Conservation (phyloP, 2,329 filamentous ascomycete genomes). For the Xylariaceae sp. region DNA sequence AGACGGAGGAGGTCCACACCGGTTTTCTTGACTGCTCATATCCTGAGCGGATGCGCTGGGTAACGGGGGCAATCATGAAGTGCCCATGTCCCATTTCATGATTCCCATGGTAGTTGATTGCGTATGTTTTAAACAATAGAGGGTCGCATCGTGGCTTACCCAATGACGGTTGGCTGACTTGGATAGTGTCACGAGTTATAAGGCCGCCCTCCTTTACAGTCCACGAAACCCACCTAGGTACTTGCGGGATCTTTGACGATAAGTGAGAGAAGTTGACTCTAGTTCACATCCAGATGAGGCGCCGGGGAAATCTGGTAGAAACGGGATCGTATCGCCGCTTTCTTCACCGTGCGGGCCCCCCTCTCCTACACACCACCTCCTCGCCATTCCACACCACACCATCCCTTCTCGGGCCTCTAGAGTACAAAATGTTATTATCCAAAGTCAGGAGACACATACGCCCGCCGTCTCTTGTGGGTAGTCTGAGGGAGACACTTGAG, state of each 20-base stretch:
- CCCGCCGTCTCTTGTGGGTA: constrained; percentile 18
- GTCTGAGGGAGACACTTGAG: constrained; percentile 16
- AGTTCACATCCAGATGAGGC: constrained; percentile 25
- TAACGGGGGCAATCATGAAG: constrained; percentile 18
- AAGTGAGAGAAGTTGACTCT: constrained; percentile 26
- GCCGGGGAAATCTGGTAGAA: constrained; percentile 17
- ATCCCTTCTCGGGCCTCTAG: constrained; percentile 18
- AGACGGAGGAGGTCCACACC: constrained; percentile 7
- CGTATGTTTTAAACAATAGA: constrained; percentile 10
- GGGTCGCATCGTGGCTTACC: constrained; percentile 32
- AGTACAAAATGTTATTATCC: constrained; percentile 17
- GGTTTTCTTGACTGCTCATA: constrained; percentile 1
- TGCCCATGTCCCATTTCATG: constrained; percentile 22
- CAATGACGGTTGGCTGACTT: constrained; percentile 32
- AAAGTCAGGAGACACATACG: constrained; percentile 31
- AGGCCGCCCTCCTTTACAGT: constrained; percentile 28
- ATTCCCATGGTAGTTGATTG: constrained; percentile 24
- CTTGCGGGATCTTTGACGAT: constrained; percentile 22
- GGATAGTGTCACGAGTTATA: constrained; percentile 31
- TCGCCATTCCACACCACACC: constrained; percentile 25
- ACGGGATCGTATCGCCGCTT: constrained; percentile 10
- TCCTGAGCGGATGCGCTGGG: constrained; percentile 9
- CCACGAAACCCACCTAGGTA: constrained; percentile 23
- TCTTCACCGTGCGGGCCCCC: constrained; percentile 18
- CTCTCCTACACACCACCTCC: constrained; percentile 23